Evolutionary conservation across 805 yeast species (phyloP).

Genomic region (Wickerhamomyces kurtzmanii): DNA sequence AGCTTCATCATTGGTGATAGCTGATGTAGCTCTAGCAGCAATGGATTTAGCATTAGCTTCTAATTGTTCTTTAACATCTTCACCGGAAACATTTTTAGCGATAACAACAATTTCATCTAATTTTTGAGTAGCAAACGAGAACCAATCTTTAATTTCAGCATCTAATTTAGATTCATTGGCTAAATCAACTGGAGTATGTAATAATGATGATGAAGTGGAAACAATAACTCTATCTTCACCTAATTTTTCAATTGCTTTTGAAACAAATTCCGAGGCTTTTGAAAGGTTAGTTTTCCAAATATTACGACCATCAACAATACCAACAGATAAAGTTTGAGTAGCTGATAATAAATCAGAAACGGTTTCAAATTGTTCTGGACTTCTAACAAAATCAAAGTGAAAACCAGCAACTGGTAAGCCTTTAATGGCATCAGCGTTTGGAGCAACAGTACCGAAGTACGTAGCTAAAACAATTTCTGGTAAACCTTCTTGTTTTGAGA

Average conservation of each 20-base stretch:
- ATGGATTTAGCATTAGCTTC: conserved; percentile 83
- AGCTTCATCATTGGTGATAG: conserved; percentile 83
- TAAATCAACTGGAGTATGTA: conserved; percentile 98
- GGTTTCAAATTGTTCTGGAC: conserved; percentile 89
- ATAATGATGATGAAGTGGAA: conserved; percentile 91
- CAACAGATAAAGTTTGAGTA: conserved; percentile 82
- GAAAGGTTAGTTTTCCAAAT: conserved; percentile 97
- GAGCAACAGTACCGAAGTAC: conserved; percentile 97
- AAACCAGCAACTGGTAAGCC: conserved; percentile 87
- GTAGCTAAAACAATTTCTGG: conserved; percentile 82
- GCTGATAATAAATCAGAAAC: conserved; percentile 58
- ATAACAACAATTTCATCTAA: conserved; percentile 82
- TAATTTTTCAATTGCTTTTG: conserved; percentile 74
- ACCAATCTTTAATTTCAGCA: conserved; percentile 91
- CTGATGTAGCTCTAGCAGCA: conserved; percentile 76
- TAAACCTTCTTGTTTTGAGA: conserved; percentile 55
- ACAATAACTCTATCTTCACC: conserved; percentile 83
- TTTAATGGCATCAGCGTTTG: conserved; percentile 86
- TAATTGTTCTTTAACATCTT: conserved; percentile 65
- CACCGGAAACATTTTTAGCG: conserved; percentile 81
- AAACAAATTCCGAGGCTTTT: conserved; percentile 73
- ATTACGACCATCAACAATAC: conserved; percentile 98
- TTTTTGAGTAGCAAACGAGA: conserved; percentile 97
- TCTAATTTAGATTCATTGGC: conserved; percentile 85
- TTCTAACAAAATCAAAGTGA: conserved; percentile 96